phyloP scores from a whole-genome alignment of 2,329 filamentous ascomycete species.

The Beauveria rudraprayagi region DNA sequence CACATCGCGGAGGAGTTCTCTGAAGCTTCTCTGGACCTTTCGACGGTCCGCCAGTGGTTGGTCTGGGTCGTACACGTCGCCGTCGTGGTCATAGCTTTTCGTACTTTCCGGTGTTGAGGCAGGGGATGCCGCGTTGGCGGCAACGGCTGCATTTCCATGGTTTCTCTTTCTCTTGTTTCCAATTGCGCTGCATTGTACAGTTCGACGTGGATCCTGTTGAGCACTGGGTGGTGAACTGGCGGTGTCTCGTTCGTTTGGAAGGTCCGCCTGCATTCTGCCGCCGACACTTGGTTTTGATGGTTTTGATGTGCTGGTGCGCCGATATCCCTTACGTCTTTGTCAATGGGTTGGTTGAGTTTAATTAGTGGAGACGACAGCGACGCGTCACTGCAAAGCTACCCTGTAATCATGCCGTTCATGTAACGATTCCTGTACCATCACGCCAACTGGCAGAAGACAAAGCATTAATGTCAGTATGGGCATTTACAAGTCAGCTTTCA shows the following conservation, averaged over 20 bases:
- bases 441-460: too few species aligned
- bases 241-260: not conserved
- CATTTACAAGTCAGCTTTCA: too few species aligned
- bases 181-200: conserved; percentile 20
- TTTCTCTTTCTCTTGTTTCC: conserved; percentile 20
- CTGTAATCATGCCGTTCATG: too few species aligned
- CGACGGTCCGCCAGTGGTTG: conserved; percentile 70
- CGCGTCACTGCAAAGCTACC: too few species aligned
- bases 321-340: not conserved
- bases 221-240: not conserved
- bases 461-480: too few species aligned
- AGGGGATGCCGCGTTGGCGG: not conserved
- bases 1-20: conserved; percentile 53
- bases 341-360: not conserved
- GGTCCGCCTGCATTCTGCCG: not conserved
- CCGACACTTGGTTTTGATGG: not conserved
- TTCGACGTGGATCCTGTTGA: not conserved
- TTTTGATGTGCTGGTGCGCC: not conserved
- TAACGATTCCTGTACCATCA: too few species aligned
- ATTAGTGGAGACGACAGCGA: too few species aligned
- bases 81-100: conserved; percentile 16
- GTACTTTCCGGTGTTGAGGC: conserved; percentile 14
- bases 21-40: conserved; percentile 58
- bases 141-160: conserved; percentile 14
- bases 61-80: conserved; percentile 67